phyloP scores from a whole-genome alignment of 1,284 basidiomycete species.

The Puccinia coronata region DNA sequence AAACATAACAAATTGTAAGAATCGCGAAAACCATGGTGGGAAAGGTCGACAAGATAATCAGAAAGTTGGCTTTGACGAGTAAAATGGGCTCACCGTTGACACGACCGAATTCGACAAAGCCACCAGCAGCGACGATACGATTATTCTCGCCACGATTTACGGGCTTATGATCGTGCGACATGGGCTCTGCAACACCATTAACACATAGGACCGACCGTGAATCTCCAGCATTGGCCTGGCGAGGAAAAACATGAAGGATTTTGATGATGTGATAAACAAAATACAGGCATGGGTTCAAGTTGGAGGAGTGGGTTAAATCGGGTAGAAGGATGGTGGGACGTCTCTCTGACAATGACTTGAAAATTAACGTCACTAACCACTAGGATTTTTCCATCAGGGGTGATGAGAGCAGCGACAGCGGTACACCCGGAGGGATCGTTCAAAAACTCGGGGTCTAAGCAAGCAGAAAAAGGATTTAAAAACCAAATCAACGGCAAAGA shows the following conservation, averaged over 20 bases:
- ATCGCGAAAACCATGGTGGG: constrained; percentile 23
- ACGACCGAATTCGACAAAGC: constrained; percentile 93
- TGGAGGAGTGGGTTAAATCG: background rate
- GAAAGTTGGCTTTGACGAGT: background rate
- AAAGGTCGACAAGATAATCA: background rate
- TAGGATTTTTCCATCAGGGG: constrained; percentile 71
- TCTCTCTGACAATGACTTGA: too few relatives aligned
- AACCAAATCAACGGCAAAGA: background rate
- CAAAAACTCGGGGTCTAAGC: constrained; percentile 75
- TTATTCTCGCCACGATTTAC: constrained; percentile 78
- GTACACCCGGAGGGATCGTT: constrained; percentile 96
- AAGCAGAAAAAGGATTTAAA: background rate
- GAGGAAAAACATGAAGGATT: constrained; percentile 25
- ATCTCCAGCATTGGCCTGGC: constrained; percentile 94
- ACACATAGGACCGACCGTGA: constrained; percentile 87
- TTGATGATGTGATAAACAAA: background rate
- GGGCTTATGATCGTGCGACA: constrained; percentile 97
- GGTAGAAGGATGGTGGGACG: background rate
- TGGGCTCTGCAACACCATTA: constrained; percentile 78
- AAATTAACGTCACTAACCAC: constrained; percentile 17
- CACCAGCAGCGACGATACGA: constrained; percentile 89
- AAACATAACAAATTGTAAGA: background rate
- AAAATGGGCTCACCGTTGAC: constrained; percentile 75
- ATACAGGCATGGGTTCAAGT: background rate
- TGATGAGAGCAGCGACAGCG: constrained; percentile 83